Conservation (phyloP, 805 yeast species). For the Pichia paraexigua region DNA sequence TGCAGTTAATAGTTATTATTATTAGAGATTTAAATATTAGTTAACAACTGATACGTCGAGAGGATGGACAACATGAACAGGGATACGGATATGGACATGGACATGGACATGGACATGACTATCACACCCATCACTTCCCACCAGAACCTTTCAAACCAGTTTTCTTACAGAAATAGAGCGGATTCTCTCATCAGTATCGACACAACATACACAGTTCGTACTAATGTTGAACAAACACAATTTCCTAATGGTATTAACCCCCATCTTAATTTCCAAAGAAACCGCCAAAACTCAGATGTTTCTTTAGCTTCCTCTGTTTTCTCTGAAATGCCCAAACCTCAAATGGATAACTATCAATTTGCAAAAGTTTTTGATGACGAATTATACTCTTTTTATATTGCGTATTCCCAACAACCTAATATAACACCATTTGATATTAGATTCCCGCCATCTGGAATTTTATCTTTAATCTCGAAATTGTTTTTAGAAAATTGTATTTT, state of each 20-base stretch:
- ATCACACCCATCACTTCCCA: constrained; percentile 2
- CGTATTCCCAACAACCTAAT: constrained; percentile 47
- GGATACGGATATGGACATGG: background rate
- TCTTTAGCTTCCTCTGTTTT: constrained; percentile 19
- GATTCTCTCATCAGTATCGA: constrained; percentile 10
- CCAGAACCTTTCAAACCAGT: background rate
- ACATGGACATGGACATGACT: background rate
- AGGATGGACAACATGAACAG: background rate
- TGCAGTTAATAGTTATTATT: no score
- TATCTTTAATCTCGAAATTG: constrained; percentile 51
- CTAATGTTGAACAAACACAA: constrained; percentile 2
- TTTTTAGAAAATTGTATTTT: constrained; percentile 30
- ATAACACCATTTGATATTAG: constrained; percentile 59
- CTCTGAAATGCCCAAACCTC: constrained; percentile 11
- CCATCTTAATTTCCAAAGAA: constrained; percentile 1
- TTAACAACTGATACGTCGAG: no score
- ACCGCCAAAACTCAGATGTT: constrained; percentile 13
- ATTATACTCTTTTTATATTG: constrained; percentile 39
- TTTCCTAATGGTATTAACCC: background rate
- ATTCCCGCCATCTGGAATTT: constrained; percentile 62
- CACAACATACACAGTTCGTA: constrained; percentile 4
- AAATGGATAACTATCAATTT: constrained; percentile 21
- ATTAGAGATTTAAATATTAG: no score
- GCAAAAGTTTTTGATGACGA: constrained; percentile 37
- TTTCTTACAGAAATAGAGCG: constrained; percentile 6